Conservation (phyloP, 768 basidiomycete genomes). For the Porphyrellus cyaneotinctus region DNA sequence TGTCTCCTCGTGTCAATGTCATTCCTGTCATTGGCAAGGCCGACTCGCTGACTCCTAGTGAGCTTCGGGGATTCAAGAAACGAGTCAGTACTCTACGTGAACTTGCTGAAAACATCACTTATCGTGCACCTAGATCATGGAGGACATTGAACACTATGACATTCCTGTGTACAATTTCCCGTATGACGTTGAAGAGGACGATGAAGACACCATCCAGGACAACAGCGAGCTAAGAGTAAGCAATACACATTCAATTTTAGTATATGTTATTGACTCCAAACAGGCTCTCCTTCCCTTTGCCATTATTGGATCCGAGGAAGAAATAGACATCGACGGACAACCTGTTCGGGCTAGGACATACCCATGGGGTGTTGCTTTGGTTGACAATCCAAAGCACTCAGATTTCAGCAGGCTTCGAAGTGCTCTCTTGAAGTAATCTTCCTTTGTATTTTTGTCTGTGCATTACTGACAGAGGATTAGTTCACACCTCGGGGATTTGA, state of each 20-base stretch:
- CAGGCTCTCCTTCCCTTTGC: conserved; percentile 94
- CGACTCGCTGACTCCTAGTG: conserved; percentile 89
- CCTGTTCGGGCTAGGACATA: conserved; percentile 91
- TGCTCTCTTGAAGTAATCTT: conserved; percentile 78
- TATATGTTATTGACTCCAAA: conserved; percentile 4
- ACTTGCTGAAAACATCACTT: not conserved
- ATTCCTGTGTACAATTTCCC: conserved; percentile 99
- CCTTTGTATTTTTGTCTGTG: not conserved
- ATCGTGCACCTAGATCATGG: conserved; percentile 76
- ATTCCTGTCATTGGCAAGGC: conserved; percentile 98
- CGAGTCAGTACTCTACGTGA: conserved; percentile 45
- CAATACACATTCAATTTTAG: conserved; percentile 6
- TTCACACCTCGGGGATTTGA: conserved; percentile 92
- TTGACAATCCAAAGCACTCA: conserved; percentile 99
- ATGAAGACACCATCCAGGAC: conserved; percentile 97
- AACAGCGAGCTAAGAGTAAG: conserved; percentile 90
- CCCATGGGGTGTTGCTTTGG: conserved; percentile 98
- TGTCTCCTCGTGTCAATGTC: conserved; percentile 97
- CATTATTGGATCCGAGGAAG: conserved; percentile 95
- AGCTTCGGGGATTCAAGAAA: conserved; percentile 95
- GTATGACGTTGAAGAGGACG: conserved; percentile 98
- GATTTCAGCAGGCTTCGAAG: conserved; percentile 93
- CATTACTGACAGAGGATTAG: conserved; percentile 37
- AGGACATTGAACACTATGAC: conserved; percentile 97
- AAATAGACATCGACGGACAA: conserved; percentile 90